These are phyloP conservation scores for Pyrus pyrifolia DNA, from an alignment of 306 rosid genomes.

Conservation along the genomic window DNA sequence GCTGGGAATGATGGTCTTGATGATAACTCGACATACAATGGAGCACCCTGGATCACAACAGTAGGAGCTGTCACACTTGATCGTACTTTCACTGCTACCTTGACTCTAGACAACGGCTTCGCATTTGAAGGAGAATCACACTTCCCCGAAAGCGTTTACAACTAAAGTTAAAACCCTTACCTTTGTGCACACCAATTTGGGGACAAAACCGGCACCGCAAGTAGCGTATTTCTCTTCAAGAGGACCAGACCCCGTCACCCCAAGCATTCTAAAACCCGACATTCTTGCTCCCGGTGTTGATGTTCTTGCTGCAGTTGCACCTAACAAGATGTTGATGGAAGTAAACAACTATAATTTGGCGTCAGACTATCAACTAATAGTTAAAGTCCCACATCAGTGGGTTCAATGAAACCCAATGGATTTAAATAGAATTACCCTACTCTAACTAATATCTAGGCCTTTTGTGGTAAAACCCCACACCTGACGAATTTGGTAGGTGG, in stretches of 20 bases:
- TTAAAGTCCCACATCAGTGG: too few relatives aligned
- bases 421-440: too few relatives aligned
- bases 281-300: slow-evolving; percentile 17
- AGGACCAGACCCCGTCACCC: not conserved
- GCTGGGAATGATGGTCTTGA: slow-evolving; percentile 4
- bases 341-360: not conserved
- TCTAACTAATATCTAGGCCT: too few relatives aligned
- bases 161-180: not conserved
- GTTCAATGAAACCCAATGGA: too few relatives aligned
- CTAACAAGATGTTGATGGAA: not conserved
- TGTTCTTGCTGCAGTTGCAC: slow-evolving; percentile 18
- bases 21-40: not conserved
- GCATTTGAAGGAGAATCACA: not conserved
- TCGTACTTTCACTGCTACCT: slow-evolving; percentile 2
- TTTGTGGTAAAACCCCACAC: too few relatives aligned
- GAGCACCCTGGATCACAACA: slow-evolving; percentile 19
- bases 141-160: not conserved
- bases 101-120: slow-evolving; percentile 15
- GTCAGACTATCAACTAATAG: not conserved
- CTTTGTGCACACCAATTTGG: slow-evolving; percentile 1
- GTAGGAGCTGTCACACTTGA: slow-evolving; percentile 19
- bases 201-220: slow-evolving; percentile 7
- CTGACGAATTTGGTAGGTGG: too few relatives aligned
- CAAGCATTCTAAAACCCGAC: slow-evolving; percentile 3
- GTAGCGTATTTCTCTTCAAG: slow-evolving; percentile 5